These are phyloP conservation scores for Misopates orontium DNA, from an alignment of 257 asterid species.

Conservation along the genomic window DNA sequence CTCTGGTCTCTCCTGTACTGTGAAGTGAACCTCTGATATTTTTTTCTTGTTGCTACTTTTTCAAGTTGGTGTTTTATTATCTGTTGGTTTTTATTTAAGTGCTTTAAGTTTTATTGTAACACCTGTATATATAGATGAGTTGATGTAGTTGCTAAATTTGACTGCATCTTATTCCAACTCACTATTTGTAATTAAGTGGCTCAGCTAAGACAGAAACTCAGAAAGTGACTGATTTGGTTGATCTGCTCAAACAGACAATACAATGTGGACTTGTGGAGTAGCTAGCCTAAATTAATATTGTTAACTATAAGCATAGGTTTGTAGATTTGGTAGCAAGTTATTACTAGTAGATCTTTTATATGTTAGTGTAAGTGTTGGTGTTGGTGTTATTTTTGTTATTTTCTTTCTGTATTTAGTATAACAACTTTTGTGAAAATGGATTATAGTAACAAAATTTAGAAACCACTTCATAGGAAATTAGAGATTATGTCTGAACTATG, in stretches of 20 bases:
- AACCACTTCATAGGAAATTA: too few relatives aligned
- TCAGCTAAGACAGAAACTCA: not conserved
- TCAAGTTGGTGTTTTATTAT: not conserved
- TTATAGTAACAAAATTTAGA: too few relatives aligned
- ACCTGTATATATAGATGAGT: not conserved
- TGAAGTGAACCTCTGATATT: not conserved
- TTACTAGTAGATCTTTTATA: too few relatives aligned
- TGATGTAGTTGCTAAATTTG: slow-evolving; percentile 8
- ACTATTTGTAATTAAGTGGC: not conserved
- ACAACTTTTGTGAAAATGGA: too few relatives aligned
- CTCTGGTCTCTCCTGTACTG: slow-evolving; percentile 45
- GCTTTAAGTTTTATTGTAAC: not conserved
- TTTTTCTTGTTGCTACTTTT: too few relatives aligned
- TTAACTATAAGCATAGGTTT: too few relatives aligned
- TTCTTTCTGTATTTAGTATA: too few relatives aligned
- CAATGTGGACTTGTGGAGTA: not conserved
- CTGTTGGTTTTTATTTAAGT: not conserved
- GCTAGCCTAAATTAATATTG: not conserved
- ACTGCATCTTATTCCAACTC: not conserved
- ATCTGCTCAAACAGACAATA: slow-evolving; percentile 20
- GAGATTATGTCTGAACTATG: too few relatives aligned
- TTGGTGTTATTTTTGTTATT: too few relatives aligned
- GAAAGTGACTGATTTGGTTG: not conserved
- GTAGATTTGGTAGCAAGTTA: too few relatives aligned
- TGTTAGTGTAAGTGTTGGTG: too few relatives aligned